Evolutionary conservation across 371 early-diverging fungal species (phyloP), one percentile per base, ranked within the genome.

Genomic region (Batkoa obscura): DNA sequence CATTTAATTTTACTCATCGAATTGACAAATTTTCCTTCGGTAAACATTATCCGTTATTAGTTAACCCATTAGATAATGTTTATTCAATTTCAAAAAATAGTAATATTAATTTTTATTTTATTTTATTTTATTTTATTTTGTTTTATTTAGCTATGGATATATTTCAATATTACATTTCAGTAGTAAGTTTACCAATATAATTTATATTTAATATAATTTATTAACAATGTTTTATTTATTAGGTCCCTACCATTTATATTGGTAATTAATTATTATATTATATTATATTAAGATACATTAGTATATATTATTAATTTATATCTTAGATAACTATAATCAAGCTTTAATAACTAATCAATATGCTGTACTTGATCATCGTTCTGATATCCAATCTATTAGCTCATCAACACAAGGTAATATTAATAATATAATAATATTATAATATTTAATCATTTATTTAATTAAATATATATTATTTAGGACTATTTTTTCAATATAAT

Each of bases 21-120:
- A 84, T 94, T 51, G 88, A 90, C 64, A 78, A 83, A 62, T 72
- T 94, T 34, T 88, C 90, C 0, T 94, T 91, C 72, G 95, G 94
- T 23, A 64, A 66, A 13, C 61, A 79, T 32, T 92, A 90, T 60
- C 88, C 91, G 2, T 79, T 74, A 30, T 71, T 90, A 13, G 68
- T 79, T 38, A 92, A 93, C 62, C 95, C 95, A 39, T 69, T 94
- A 12, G 90, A 90, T 65, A 68, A 79, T 50, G 23, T 23, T 84
- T 81, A 39, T 65, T 84, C 30, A 86, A 88, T 59, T 59, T 79
- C 1, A 64, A 87, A 2, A 59, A 70, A 17, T 56, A 72, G 50
- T 57, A 82, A 81, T 72, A 65, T 70, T 64, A 12, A 10, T 33
- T 4, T 3, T 5, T 45, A 6, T 3, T 31, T 32, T 12, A 38